These are phyloP conservation scores for Coemansia sp. DNA, from an alignment of 192 early-diverging fungal genomes.

Conservation along the genomic window DNA sequence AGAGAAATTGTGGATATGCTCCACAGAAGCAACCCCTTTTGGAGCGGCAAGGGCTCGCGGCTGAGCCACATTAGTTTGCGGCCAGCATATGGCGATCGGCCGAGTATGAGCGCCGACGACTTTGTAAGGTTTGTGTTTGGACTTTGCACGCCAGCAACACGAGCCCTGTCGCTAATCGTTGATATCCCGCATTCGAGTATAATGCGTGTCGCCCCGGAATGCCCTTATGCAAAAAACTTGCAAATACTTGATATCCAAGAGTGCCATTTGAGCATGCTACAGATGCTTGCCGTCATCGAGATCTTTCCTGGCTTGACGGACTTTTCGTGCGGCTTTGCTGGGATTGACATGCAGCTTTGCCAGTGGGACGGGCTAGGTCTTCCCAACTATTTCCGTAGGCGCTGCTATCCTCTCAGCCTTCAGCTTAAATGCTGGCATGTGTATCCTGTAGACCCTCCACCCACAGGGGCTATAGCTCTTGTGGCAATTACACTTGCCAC, in stretches of 20 bases:
- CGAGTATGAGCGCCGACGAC: background rate
- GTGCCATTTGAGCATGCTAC: background rate
- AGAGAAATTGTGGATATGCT: background rate
- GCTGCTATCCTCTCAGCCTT: background rate
- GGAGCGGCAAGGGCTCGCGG: background rate
- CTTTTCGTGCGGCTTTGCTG: background rate
- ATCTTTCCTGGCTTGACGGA: background rate
- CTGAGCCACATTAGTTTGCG: background rate
- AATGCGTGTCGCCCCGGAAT: background rate
- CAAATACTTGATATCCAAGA: background rate
- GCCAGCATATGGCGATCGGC: background rate
- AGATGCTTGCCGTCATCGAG: background rate
- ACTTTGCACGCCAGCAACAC: background rate
- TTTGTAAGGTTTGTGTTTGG: background rate
- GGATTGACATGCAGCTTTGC: background rate
- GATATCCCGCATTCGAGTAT: slow-evolving; percentile 6
- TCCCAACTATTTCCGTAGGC: background rate
- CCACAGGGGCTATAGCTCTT: background rate
- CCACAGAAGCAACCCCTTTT: background rate
- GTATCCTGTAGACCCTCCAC: background rate
- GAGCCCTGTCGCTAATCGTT: background rate
- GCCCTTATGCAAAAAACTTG: background rate
- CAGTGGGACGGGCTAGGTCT: no score
- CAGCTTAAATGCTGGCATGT: background rate
- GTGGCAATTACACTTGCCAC: background rate